Base-by-base conservation (phyloP, 108 stramenopile species). In the Cyclotella choctawhatcheeana region DNA sequence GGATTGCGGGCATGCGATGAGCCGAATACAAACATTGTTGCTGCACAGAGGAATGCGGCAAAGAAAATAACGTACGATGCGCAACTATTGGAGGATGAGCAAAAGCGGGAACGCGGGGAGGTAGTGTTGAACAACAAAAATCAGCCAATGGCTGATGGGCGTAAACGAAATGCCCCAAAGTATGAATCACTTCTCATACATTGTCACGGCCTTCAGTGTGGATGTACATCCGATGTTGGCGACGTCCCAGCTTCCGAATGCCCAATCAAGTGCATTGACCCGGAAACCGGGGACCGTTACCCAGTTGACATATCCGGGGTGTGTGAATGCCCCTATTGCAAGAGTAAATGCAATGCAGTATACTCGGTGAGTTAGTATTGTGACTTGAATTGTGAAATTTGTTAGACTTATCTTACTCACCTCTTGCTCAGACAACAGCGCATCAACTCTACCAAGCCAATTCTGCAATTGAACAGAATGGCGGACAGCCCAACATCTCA, bases 231-330 rank as follows among this genome's bases (percentile, higher is more conserved):
- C 14, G 21, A 51, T n/a, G 21, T 21, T 51, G 50, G 50, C 5
- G 50, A n/a, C n/a, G 50, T 51, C 21, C 50, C 50, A 6, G 21
- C 5, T 22, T n/a, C 50, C 5, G 50, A 51, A n/a, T 51, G 50
- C 16, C 50, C 50, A n/a, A 51, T 51, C 50, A n/a, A 51, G 5
- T 51, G 50, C n/a, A 51, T 51, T 17, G 16, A 51, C 50, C 50
- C 6, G 6, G n/a, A 7, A n/a, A 51, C 50, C 6, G 20, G 21
- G n/a, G 5, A 16, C 16, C 50, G 50, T n/a, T 51, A 51, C n/a
- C 20, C 20, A n/a, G n/a, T n/a, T n/a, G n/a, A n/a, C n/a, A n/a
- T n/a, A n/a, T n/a, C n/a, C n/a, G n/a, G n/a, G n/a, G n/a, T n/a
- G n/a, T n/a, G n/a, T n/a, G n/a, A n/a, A n/a, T n/a, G n/a, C n/a